Percentiles rank a stretch among this genome's conserved stretches.
Evolutionary conservation across 208 protist species (phyloP).

Genomic region (Porcisia hertigi): DNA sequence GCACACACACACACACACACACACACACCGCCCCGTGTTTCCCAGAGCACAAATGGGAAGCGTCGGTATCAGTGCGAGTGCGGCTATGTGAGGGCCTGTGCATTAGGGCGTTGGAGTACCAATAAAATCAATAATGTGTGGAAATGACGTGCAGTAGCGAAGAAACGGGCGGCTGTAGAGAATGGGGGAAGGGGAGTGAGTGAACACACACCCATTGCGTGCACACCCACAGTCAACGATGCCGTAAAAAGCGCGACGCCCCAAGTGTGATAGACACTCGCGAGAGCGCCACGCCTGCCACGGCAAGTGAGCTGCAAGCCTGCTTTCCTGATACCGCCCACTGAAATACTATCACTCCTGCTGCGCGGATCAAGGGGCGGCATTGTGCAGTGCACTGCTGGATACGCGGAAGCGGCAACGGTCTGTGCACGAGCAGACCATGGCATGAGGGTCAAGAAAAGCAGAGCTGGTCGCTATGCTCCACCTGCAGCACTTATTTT

Average conservation of each 20-base stretch:
- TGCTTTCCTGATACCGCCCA: background rate
- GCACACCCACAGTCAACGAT: background rate
- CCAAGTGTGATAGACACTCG: background rate
- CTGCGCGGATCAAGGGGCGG: background rate
- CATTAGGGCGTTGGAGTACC: background rate
- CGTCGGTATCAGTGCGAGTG: background rate
- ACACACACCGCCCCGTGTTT: too few species aligned
- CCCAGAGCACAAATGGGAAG: background rate
- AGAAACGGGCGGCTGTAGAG: background rate
- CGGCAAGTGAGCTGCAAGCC: background rate
- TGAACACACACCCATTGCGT: background rate
- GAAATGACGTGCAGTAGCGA: background rate
- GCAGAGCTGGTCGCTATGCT: background rate
- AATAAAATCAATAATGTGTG: slow-evolving; percentile 2
- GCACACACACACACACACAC: too few species aligned
- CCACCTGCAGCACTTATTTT: background rate
- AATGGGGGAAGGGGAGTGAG: background rate
- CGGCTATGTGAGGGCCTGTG: background rate
- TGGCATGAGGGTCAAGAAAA: background rate
- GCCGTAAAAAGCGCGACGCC: background rate
- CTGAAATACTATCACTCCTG: background rate
- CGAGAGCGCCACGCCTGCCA: background rate
- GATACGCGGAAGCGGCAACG: background rate
- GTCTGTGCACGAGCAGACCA: background rate
- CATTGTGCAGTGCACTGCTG: background rate